These are phyloP conservation scores for Endotrypanum monterogeii DNA, from an alignment of 208 protist species.

Conservation along the genomic window DNA sequence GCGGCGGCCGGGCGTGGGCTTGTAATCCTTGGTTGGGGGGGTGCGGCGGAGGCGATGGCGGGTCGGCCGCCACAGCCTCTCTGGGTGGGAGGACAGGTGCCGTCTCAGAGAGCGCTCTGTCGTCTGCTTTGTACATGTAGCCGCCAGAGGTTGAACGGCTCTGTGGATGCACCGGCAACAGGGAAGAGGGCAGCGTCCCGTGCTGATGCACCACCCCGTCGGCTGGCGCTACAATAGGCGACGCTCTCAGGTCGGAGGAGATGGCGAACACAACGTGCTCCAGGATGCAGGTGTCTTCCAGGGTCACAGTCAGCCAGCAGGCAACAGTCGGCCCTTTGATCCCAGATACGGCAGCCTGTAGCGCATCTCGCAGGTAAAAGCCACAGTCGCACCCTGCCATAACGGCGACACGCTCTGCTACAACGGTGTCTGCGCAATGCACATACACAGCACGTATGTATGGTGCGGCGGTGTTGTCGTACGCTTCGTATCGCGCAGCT, in stretches of 20 bases:
- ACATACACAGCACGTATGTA: slow-evolving; percentile 45
- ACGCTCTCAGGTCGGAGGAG: background rate
- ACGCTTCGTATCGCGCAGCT: slow-evolving; percentile 7
- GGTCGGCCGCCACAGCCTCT: background rate
- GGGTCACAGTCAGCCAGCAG: slow-evolving; percentile 51
- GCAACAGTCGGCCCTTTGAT: slow-evolving; percentile 13
- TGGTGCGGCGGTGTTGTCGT: slow-evolving; percentile 13
- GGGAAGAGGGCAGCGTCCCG: slow-evolving; percentile 11
- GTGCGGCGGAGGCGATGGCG: background rate
- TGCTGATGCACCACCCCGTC: slow-evolving; percentile 9
- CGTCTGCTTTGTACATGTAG: slow-evolving; percentile 8
- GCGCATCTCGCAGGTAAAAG: slow-evolving; percentile 25
- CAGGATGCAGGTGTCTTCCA: slow-evolving; percentile 44
- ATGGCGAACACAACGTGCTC: slow-evolving; percentile 45
- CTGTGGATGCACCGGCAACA: background rate
- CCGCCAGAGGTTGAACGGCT: background rate
- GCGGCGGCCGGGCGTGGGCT: background rate
- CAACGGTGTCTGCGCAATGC: slow-evolving; percentile 6
- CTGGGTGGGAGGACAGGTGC: background rate
- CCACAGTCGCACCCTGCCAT: slow-evolving; percentile 32
- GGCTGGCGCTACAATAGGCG: background rate
- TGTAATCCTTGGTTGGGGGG: background rate
- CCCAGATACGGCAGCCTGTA: slow-evolving; percentile 14
- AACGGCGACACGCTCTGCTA: slow-evolving; percentile 30
- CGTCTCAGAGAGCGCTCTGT: background rate